Conservation (phyloP, 768 basidiomycete genomes). For the Trametes elegans region DNA sequence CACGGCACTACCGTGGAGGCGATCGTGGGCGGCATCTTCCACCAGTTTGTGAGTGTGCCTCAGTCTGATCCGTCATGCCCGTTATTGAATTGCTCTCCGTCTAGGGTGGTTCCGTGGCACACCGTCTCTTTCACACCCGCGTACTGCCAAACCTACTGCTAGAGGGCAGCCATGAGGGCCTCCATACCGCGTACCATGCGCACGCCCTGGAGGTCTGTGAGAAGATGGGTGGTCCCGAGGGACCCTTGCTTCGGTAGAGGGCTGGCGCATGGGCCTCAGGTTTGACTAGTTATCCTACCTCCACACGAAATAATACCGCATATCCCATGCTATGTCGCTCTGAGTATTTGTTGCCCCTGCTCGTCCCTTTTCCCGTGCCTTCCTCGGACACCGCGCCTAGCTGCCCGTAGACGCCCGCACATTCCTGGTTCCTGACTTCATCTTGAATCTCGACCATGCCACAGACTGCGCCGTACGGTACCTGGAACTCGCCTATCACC, state of each 20-base stretch:
- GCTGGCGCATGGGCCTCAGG: neutral
- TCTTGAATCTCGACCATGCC: slow-evolving; percentile 15
- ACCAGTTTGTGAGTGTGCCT: slow-evolving; percentile 72
- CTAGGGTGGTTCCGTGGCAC: slow-evolving; percentile 41
- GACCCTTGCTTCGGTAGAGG: slow-evolving; percentile 30
- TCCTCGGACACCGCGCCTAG: neutral
- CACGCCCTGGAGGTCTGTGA: slow-evolving; percentile 44
- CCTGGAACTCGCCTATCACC: slow-evolving; percentile 59
- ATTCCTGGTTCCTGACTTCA: neutral
- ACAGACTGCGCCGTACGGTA: slow-evolving; percentile 51
- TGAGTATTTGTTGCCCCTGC: neutral
- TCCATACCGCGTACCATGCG: slow-evolving; percentile 44
- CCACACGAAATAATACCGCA: slow-evolving; percentile 18
- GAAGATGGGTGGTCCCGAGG: slow-evolving; percentile 49
- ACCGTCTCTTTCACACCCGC: slow-evolving; percentile 42
- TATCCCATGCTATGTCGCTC: slow-evolving; percentile 8
- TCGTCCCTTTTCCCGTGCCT: neutral
- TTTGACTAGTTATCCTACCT: slow-evolving; percentile 16
- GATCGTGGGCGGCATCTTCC: slow-evolving; percentile 71
- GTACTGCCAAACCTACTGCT: slow-evolving; percentile 38
- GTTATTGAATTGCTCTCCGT: neutral
- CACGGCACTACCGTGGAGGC: slow-evolving; percentile 77
- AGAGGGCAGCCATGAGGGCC: slow-evolving; percentile 26
- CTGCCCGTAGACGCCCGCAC: neutral
- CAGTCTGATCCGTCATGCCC: neutral